A percentile compares a stretch with the other conserved stretches of the same genome.
phyloP scores from a whole-genome alignment of 257 asterid genomes.

The Rehmannia glutinosa region DNA sequence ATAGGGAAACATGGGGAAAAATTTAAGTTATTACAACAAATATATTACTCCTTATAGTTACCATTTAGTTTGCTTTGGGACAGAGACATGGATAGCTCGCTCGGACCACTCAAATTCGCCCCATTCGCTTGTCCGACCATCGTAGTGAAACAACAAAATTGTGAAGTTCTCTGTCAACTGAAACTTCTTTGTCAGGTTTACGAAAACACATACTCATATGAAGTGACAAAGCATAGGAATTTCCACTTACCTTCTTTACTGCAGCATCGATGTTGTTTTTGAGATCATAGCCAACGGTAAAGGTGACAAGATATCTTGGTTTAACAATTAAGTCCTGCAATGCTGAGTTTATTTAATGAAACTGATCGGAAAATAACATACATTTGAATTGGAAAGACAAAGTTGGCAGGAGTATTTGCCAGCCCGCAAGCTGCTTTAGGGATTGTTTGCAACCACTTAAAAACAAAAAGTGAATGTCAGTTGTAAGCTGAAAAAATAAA shows the following conservation, averaged over 20 bases:
- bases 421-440: too few species aligned
- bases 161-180: background rate
- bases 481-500: too few species aligned
- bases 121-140: conserved; percentile 3
- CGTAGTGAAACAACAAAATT: background rate
- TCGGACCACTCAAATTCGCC: background rate
- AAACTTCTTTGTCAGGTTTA: too few species aligned
- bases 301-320: conserved; percentile 72
- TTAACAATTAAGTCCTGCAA: conserved; percentile 49
- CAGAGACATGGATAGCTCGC: background rate
- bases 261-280: conserved; percentile 62
- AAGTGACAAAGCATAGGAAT: background rate
- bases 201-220: background rate
- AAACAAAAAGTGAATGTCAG: too few species aligned
- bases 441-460: too few species aligned
- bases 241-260: conserved; percentile 44
- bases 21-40: too few species aligned
- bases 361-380: background rate
- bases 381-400: background rate
- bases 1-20: too few species aligned
- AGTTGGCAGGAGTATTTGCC: background rate
- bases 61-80: background rate
- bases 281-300: conserved; percentile 63
- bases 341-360: background rate
- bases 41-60: background rate